Evolutionary conservation across 345 rosid species (phyloP).

Genomic region (Salix arbutifolia): DNA sequence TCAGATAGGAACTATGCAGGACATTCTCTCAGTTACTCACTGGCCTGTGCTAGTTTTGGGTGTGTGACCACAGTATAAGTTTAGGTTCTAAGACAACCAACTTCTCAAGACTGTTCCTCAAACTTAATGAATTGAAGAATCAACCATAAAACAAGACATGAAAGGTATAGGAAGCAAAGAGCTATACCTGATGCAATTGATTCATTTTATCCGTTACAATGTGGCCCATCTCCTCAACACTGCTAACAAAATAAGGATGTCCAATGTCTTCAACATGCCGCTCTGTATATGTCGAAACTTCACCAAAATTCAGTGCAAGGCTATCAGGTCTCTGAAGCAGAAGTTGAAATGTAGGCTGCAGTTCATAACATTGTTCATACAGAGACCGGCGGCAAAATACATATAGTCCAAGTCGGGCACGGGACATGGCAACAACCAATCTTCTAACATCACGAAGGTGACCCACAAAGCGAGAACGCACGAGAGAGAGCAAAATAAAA

Average conservation of each 20-base stretch:
- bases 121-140: background rate
- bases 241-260: constrained; percentile 50
- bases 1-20: too few relatives aligned
- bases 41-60: too few relatives aligned
- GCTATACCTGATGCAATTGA: constrained; percentile 63
- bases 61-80: too few relatives aligned
- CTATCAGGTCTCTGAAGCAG: constrained; percentile 81
- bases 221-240: constrained; percentile 70
- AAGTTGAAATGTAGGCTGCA: constrained; percentile 84
- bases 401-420: constrained; percentile 88
- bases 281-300: constrained; percentile 62
- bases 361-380: constrained; percentile 92
- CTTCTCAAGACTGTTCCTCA: background rate
- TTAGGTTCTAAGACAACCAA: background rate
- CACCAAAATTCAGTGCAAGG: constrained; percentile 62
- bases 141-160: background rate
- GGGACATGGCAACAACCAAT: constrained; percentile 97
- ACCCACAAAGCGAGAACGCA: constrained; percentile 93
- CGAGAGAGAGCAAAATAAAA: constrained; percentile 86
- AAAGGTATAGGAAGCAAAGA: background rate
- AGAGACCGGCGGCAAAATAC: constrained; percentile 87
- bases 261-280: constrained; percentile 71
- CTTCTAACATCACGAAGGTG: constrained; percentile 97
- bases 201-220: constrained; percentile 53
- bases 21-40: too few relatives aligned